Evolutionary conservation across 148 eudicot genomes (phyloP), one percentile per base, ranked within the genome.

Genomic region (Vaccinium macrocarpon): DNA sequence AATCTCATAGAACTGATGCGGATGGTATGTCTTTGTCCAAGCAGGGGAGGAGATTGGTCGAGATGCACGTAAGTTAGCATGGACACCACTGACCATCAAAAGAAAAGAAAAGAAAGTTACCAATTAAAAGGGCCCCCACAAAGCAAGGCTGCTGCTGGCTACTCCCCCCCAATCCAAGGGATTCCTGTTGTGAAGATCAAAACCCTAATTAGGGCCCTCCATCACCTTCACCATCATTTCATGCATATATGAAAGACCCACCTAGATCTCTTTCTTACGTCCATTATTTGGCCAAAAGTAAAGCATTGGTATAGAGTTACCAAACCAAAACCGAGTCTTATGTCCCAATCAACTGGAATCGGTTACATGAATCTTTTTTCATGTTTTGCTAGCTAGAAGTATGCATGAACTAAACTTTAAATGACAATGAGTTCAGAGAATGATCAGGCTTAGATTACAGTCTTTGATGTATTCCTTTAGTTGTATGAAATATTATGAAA

Each of bases 101-200:
- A 71, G n/a, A 88, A 71, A 55, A 79, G 55, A 86, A 38, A 80
- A 68, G 72, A 71, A 85, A 49, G 13, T 14, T 12, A 46, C 52
- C 18, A 21, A 72, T 50, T 73, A 9, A 49, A 50, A 77, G 42
- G 74, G 86, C 72, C 52, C 90, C 90, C 87, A 84, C 82, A 77
- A 81, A 88, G 80, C 86, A 86, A 86, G 78, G 80, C 89, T 88
- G 86, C 84, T 86, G 42, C 86, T 86, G 14, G 27, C 13, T 8
- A n/a, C 27, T 29, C 14, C 68, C 91, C 91, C 90, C 70, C 86
- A 84, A 91, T 91, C 89, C 87, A 91, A 88, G 88, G 90, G 89
- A 87, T 84, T 80, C 83, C 46, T 42, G 46, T n/a, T 78, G 75
- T 81, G 74, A 87, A 80, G 68, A 84, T 87, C 64, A 85, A 79